Evolutionary conservation across 148 eudicot genomes (phyloP), one percentile per base, ranked within the genome.

Genomic region (Heliamphora exappendiculata): DNA sequence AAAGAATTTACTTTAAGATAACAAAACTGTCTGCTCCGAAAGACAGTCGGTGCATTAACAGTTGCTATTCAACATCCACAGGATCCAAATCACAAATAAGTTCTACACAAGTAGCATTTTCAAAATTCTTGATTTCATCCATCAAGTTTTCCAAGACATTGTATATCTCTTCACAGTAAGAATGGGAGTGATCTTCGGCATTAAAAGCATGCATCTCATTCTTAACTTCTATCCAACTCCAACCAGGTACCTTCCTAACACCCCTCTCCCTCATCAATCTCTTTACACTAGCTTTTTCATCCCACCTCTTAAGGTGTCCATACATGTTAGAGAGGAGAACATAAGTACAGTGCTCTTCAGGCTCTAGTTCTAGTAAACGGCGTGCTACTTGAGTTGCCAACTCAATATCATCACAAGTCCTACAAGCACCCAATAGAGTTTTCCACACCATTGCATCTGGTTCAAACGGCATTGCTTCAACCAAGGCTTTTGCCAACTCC

Each of bases 201-300:
- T 82, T 88, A 80, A 89, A 91, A 50, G 89, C 82, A 82, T 88
- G 92, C 51, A 88, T 73, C 72, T 83, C 83, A 73, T 86, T 78
- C 54, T 81, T 58, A 29, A 91, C 74, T 79, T 91, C 93, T 41
- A 91, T 86, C 93, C 96, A 89, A 75, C 93, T 91, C 93, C 93
- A 89, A 70, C 96, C 96, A 8, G 96, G 93, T 33, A 91, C 90
- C 81, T 89, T 91, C 72, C 67, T 89, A 14, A 91, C 86, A 17
- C 96, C 88, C 72, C 84, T 82, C 75, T 82, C 86, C 83, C 83
- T 85, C 96, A 91, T 89, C 77, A 88, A 74, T 82, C 78, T 88
- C 54, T 84, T 89, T 47, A 91, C 44, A 70, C 70, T 68, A 50
- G 96, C 96, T 80, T 78, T 88, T 67, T 87, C 89, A 22, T 88